Conservation (phyloP, 305 asterid species). For the Plantago coronopus region DNA sequence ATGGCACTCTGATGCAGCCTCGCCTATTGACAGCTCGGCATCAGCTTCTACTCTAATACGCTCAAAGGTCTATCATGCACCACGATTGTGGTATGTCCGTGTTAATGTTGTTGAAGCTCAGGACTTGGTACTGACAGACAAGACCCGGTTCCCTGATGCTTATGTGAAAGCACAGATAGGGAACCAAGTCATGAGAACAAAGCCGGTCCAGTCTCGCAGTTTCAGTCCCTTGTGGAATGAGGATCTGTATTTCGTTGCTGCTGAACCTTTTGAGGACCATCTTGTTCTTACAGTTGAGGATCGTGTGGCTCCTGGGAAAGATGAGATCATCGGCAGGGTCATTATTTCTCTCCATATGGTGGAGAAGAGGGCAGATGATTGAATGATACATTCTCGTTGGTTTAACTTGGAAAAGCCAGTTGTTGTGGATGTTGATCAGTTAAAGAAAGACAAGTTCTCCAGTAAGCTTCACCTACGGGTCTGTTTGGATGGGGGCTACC, state of each 20-base stretch:
- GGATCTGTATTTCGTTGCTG: slow-evolving; percentile 68
- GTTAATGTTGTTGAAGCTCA: slow-evolving; percentile 79
- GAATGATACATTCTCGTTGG: slow-evolving; percentile 72
- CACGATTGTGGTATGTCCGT: slow-evolving; percentile 73
- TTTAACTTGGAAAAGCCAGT: slow-evolving; percentile 70
- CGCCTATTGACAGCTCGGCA: slow-evolving; percentile 60
- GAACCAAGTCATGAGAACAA: slow-evolving; percentile 67
- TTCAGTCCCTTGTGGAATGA: slow-evolving; percentile 79
- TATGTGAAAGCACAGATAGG: slow-evolving; percentile 78
- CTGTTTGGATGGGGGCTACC: slow-evolving; percentile 87
- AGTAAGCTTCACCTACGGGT: slow-evolving; percentile 71
- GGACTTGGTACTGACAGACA: slow-evolving; percentile 62
- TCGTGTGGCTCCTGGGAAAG: slow-evolving; percentile 81
- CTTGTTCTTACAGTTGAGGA: slow-evolving; percentile 77
- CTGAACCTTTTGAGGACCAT: slow-evolving; percentile 86
- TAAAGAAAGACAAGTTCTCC: slow-evolving; percentile 67
- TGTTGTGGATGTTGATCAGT: slow-evolving; percentile 61
- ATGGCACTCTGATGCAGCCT: slow-evolving; percentile 79
- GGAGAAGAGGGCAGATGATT: slow-evolving; percentile 77
- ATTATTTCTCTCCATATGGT: slow-evolving; percentile 58
- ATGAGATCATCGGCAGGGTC: slow-evolving; percentile 74
- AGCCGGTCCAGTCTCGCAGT: slow-evolving; percentile 53
- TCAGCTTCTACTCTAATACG: slow-evolving; percentile 58
- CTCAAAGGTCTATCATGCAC: slow-evolving; percentile 77
- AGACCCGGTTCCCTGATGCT: slow-evolving; percentile 60